Evolutionary conservation across 1,139 yeast genomes (phyloP).

Genomic region (Casaregolazyma suthepensis): DNA sequence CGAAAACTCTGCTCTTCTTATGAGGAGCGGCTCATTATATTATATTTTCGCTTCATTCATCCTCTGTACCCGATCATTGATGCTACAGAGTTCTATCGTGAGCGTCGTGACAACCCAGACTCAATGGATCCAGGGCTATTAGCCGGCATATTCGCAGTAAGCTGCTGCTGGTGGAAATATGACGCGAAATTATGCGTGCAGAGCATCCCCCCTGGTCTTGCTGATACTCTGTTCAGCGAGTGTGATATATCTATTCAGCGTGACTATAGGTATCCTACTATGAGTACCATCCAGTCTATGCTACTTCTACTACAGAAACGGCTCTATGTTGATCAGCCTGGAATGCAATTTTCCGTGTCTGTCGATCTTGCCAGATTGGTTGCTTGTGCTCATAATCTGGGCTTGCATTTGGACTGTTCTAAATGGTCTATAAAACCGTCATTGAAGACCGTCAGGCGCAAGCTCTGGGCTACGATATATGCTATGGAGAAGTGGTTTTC

Average conservation of each 20-base stretch:
- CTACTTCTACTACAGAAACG: slow-evolving; percentile 33
- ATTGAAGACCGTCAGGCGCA: slow-evolving; percentile 28
- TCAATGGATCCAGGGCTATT: slow-evolving; percentile 31
- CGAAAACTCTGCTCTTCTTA: slow-evolving; percentile 23
- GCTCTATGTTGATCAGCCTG: slow-evolving; percentile 30
- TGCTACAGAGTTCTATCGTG: slow-evolving; percentile 29
- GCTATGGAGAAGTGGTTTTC: slow-evolving; percentile 35
- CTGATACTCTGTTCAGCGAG: slow-evolving; percentile 28
- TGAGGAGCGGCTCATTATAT: slow-evolving; percentile 31
- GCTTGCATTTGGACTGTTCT: slow-evolving; percentile 33
- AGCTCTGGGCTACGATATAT: slow-evolving; percentile 33
- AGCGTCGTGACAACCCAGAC: slow-evolving; percentile 27
- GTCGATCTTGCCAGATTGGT: slow-evolving; percentile 30
- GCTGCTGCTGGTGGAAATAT: slow-evolving; percentile 36
- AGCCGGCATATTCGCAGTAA: slow-evolving; percentile 33
- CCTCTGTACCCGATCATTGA: slow-evolving; percentile 36
- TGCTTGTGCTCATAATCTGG: slow-evolving; percentile 31
- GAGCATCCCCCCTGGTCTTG: slow-evolving; percentile 29
- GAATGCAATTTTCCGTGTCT: slow-evolving; percentile 29
- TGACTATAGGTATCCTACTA: slow-evolving; percentile 34
- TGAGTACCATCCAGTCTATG: slow-evolving; percentile 41
- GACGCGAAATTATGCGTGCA: slow-evolving; percentile 32
- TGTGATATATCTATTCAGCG: slow-evolving; percentile 31
- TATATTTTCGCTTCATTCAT: slow-evolving; percentile 32
- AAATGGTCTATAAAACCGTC: slow-evolving; percentile 31